Conservation (phyloP, 805 yeast genomes). For the Pichia nanzhaoensis region DNA sequence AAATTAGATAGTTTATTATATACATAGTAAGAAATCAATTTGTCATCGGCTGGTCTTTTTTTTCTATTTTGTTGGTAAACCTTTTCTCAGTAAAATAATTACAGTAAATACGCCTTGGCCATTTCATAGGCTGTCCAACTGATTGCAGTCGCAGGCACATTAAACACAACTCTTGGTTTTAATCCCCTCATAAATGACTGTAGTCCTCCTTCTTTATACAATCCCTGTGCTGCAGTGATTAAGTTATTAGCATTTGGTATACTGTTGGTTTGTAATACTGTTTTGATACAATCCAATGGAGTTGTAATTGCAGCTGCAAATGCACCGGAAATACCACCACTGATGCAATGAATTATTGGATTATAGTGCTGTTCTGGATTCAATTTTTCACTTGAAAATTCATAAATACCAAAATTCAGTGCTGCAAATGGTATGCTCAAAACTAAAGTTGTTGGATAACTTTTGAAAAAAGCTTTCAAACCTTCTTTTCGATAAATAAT, state of each 20-base stretch:
- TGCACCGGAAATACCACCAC: slow-evolving; percentile 94
- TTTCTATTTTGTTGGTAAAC: neutral
- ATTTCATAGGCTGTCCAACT: slow-evolving; percentile 97
- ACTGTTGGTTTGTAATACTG: slow-evolving; percentile 81
- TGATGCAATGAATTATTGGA: slow-evolving; percentile 84
- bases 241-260: slow-evolving; percentile 58
- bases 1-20: neutral
- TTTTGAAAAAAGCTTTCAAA: slow-evolving; percentile 73
- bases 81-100: neutral
- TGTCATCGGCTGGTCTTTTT: neutral
- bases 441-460: slow-evolving; percentile 89
- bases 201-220: slow-evolving; percentile 54
- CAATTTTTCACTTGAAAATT: slow-evolving; percentile 65
- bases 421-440: slow-evolving; percentile 95
- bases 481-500: slow-evolving; percentile 59
- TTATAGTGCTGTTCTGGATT: slow-evolving; percentile 78
- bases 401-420: slow-evolving; percentile 87
- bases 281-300: slow-evolving; percentile 90
- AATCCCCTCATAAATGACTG: slow-evolving; percentile 76
- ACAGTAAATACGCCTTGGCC: slow-evolving; percentile 70
- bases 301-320: slow-evolving; percentile 92
- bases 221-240: slow-evolving; percentile 59
- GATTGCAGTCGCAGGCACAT: slow-evolving; percentile 94
- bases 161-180: slow-evolving; percentile 84
- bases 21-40: slow-evolving; percentile 2